Evolutionary conservation across 306 rosid genomes (phyloP), one percentile per base, ranked within the genome.

Genomic region (Prunus mira): DNA sequence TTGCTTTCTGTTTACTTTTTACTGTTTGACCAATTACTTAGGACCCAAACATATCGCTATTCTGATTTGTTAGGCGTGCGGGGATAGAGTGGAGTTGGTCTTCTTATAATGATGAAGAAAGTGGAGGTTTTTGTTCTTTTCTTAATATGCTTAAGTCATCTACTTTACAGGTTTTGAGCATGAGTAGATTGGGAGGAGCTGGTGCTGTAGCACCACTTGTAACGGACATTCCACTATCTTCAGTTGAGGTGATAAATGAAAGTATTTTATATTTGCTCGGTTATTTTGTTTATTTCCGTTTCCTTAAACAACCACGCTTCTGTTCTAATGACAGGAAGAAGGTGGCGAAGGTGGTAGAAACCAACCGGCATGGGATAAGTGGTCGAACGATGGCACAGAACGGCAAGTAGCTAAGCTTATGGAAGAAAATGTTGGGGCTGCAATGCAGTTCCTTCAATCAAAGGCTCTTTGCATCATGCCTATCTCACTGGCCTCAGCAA

Each of bases 381-480:
- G 96, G 94, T 93, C 96, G 11, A 90, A 88, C 46, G 98, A 90
- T 28, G 96, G 98, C 78, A 93, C 97, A 1, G 98, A 93, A 78
- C 82, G 83, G 64, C 97, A 93, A 74, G 98, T 90, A 3, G 93
- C 94, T 38, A 93, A 93, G 86, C 93, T 93, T 17, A 93, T 93
- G 97, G 98, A 93, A 85, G 98, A 93, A 78, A 91, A 93, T 22
- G 94, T 93, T 7, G 98, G 98, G 60, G 85, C 94, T 1, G 98
- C 98, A 25, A 93, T 93, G 98, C 98, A 93, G 80, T 88, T 93
- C 65, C 97, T 93, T 79, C 97, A 93, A 86, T 86, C 97, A 6
- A 93, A 93, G 87, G 93, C 97, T 6, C 97, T 93, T 55, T 93
- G 98, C 88, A 87, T 93, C 80, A 93, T 91, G 98, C 98, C 98